Percentiles rank a stretch among this genome's conserved stretches.
phyloP scores from a whole-genome alignment of 805 yeast species.

The Diddensiella santjacobensis region DNA sequence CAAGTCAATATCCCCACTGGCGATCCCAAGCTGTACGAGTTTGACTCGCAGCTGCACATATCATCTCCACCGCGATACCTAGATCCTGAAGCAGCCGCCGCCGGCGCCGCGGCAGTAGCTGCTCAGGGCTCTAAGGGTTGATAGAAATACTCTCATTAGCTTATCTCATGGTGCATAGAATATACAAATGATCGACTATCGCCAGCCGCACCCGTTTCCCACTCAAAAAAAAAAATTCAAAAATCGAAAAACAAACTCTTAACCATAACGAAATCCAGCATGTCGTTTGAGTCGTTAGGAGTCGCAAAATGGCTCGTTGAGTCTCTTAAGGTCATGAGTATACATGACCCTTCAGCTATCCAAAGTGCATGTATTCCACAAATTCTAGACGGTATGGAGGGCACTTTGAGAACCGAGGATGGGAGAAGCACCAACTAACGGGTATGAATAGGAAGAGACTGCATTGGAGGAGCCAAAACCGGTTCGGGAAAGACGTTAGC shows the following conservation, averaged over 20 bases:
- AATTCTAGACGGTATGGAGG: conserved; percentile 50
- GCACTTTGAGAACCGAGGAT: no score
- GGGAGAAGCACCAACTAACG: no score
- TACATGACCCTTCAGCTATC: conserved; percentile 77
- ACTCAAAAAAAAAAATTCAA: no score
- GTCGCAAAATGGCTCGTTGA: conserved; percentile 79
- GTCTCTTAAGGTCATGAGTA: conserved; percentile 75
- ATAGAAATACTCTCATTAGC: no score
- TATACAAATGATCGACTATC: neutral
- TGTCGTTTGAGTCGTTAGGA: neutral
- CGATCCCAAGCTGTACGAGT: conserved; percentile 88
- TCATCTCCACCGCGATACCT: conserved; percentile 83
- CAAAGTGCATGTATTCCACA: conserved; percentile 87
- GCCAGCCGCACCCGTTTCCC: no score
- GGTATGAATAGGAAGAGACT: conserved; percentile 85
- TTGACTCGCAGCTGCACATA: conserved; percentile 71
- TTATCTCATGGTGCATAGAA: no score
- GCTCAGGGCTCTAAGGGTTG: conserved; percentile 56
- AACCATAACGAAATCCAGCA: conserved; percentile 53
- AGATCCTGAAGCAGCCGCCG: conserved; percentile 95
- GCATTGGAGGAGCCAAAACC: conserved; percentile 97
- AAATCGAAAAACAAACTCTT: neutral
- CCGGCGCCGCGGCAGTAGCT: conserved; percentile 95
- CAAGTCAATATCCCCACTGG: conserved; percentile 90
- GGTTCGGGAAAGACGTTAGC: conserved; percentile 98